These are phyloP conservation scores for Agastache rugosa DNA, from an alignment of 257 asterid species.

Conservation along the genomic window DNA sequence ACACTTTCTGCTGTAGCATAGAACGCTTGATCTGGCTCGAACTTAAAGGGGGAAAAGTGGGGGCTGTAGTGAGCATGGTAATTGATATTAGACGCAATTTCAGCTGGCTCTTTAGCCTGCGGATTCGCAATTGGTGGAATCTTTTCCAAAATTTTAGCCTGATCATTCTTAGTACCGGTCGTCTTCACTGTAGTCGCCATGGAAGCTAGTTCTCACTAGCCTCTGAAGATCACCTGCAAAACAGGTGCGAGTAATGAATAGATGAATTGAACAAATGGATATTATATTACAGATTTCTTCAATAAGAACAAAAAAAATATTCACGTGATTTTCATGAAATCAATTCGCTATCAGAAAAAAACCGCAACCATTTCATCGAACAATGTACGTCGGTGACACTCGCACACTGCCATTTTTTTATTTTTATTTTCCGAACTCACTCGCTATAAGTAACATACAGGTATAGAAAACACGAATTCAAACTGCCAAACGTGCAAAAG, in stretches of 20 bases:
- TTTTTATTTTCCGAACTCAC: neutral
- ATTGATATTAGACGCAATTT: conserved; percentile 87
- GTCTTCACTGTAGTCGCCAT: conserved; percentile 59
- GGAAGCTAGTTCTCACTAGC: conserved; percentile 28
- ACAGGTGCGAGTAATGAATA: neutral
- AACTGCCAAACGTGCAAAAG: neutral
- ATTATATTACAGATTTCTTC: neutral
- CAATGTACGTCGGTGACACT: neutral
- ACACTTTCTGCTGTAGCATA: conserved; percentile 97
- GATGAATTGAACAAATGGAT: neutral
- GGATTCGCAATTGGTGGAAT: conserved; percentile 80
- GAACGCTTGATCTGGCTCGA: conserved; percentile 91
- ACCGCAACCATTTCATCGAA: neutral
- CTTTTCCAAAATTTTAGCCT: conserved; percentile 45
- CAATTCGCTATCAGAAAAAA: conserved; percentile 4
- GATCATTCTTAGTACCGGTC: conserved; percentile 41
- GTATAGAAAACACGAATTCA: neutral
- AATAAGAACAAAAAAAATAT: neutral
- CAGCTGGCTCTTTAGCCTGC: conserved; percentile 60
- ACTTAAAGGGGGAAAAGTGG: conserved; percentile 91
- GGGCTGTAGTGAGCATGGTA: conserved; percentile 91
- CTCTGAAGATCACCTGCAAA: conserved; percentile 16
- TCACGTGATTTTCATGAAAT: conserved; percentile 19
- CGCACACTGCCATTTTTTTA: neutral
- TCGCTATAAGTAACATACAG: neutral